These are phyloP conservation scores for Aegilops tauschii DNA, from an alignment of 176 grass and related monocot genomes.

Conservation along the genomic window DNA sequence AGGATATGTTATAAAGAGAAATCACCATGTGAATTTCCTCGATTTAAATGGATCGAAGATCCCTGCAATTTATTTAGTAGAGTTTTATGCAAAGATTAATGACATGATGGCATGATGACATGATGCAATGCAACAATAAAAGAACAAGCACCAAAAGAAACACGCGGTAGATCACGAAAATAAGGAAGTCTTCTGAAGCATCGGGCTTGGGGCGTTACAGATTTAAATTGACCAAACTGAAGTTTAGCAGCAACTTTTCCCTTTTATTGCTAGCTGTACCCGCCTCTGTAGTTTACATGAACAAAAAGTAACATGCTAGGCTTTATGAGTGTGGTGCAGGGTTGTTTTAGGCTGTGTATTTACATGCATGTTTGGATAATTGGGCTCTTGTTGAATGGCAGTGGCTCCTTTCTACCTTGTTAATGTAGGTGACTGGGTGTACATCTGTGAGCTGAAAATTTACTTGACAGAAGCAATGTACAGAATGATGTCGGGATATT, in stretches of 20 bases:
- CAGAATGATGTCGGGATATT: constrained; percentile 90
- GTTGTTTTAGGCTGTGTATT: not conserved
- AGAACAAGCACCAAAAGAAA: too few relatives aligned
- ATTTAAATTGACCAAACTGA: constrained; percentile 22
- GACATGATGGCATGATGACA: too few relatives aligned
- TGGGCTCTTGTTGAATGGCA: constrained; percentile 16
- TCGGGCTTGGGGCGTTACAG: too few relatives aligned
- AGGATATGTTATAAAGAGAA: too few relatives aligned
- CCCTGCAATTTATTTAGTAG: too few relatives aligned
- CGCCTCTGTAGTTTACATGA: not conserved
- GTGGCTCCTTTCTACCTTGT: constrained; percentile 20
- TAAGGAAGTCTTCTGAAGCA: too few relatives aligned
- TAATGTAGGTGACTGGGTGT: constrained; percentile 53
- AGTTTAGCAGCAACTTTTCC: not conserved
- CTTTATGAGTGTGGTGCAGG: not conserved
- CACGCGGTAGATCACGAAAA: too few relatives aligned
- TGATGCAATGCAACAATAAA: too few relatives aligned
- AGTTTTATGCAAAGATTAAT: too few relatives aligned
- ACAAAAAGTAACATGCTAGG: not conserved
- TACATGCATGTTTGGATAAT: constrained; percentile 4
- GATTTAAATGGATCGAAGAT: too few relatives aligned
- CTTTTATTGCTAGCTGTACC: constrained; percentile 19
- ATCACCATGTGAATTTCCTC: too few relatives aligned
- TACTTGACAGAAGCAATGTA: constrained; percentile 97
- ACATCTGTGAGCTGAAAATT: constrained; percentile 93